Percentiles rank a stretch among this genome's conserved stretches.
phyloP scores from a whole-genome alignment of 768 basidiomycete genomes.

The Cubamyces lactineus region DNA sequence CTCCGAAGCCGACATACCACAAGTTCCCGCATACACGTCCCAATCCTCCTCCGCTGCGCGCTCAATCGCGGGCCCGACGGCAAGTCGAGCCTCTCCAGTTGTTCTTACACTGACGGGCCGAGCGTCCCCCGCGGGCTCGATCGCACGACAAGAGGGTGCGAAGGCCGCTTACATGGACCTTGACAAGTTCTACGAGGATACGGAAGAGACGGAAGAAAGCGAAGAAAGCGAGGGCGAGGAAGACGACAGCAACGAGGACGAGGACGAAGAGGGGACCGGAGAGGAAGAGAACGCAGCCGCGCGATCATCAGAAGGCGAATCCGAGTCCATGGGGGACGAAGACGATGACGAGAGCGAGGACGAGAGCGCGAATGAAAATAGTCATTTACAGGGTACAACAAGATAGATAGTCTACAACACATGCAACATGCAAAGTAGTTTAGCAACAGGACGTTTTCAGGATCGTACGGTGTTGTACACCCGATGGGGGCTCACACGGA shows the following conservation, averaged over 20 bases:
- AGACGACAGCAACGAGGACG: slow-evolving; percentile 35
- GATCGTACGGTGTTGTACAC: neutral
- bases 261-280: slow-evolving; percentile 20
- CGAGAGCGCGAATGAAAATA: slow-evolving; percentile 34
- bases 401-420: slow-evolving; percentile 23
- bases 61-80: slow-evolving; percentile 25
- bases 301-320: neutral
- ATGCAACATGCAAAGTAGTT: slow-evolving; percentile 1
- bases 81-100: slow-evolving; percentile 46
- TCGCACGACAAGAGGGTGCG: slow-evolving; percentile 38
- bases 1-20: slow-evolving; percentile 54
- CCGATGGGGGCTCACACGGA: slow-evolving; percentile 27
- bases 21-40: slow-evolving; percentile 38
- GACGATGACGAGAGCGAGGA: slow-evolving; percentile 36
- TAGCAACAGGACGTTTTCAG: slow-evolving; percentile 8
- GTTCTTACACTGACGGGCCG: slow-evolving; percentile 58
- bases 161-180: slow-evolving; percentile 59
- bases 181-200: slow-evolving; percentile 73
- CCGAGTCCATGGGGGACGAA: slow-evolving; percentile 21
- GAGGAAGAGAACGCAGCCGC: slow-evolving; percentile 39
- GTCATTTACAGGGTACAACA: slow-evolving; percentile 28
- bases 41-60: slow-evolving; percentile 34
- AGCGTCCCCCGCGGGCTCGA: slow-evolving; percentile 48
- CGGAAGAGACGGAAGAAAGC: slow-evolving; percentile 39
- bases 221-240: slow-evolving; percentile 39